Evolutionary conservation across 1,284 basidiomycete genomes (phyloP), one percentile per base, ranked within the genome.

Genomic region (Thecaphora frezii): DNA sequence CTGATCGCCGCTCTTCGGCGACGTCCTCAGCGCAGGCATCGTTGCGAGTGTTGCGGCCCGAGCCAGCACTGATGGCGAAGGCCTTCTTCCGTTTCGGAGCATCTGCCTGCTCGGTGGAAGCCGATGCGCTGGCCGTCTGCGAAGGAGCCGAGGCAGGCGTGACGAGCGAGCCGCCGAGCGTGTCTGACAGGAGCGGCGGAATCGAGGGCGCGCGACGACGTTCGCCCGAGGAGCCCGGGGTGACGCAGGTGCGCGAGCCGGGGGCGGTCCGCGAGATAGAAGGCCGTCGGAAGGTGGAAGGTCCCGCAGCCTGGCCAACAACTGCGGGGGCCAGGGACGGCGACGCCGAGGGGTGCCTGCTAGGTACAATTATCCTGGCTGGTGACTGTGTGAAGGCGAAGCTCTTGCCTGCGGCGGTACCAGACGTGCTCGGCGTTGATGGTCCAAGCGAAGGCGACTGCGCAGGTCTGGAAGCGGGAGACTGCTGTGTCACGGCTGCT

Each of bases 321-420:
- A n/a, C n/a, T n/a, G n/a, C n/a, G n/a, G n/a, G n/a, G n/a, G n/a
- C n/a, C n/a, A n/a, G n/a, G n/a, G n/a, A n/a, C n/a, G n/a, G n/a
- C n/a, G n/a, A n/a, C n/a, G n/a, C n/a, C n/a, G n/a, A n/a, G n/a
- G n/a, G n/a, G n/a, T n/a, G n/a, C n/a, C 33, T 7, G 5, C 33
- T 16, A 16, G 33, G 33, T 4, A 36, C 33, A 18, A 36, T 41
- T n/a, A 41, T 41, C n/a, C 39, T 47, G 10, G 59, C 52, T 18
- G 64, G 50, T 0, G 64, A 55, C 1, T 44, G 49, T n/a, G 44
- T 56, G 54, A 66, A 62, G 0, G 64, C 64, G 36, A 58, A 66
- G 59, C 64, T 66, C 37, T 66, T 25, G 45, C 22, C 19, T 46
- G 33, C 7, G 45, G 24, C 4, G 42, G 5, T 5, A 30, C 13